These are phyloP conservation scores for Penicillium occitanis DNA, from an alignment of 2,329 filamentous ascomycete species.

Conservation along the genomic window DNA sequence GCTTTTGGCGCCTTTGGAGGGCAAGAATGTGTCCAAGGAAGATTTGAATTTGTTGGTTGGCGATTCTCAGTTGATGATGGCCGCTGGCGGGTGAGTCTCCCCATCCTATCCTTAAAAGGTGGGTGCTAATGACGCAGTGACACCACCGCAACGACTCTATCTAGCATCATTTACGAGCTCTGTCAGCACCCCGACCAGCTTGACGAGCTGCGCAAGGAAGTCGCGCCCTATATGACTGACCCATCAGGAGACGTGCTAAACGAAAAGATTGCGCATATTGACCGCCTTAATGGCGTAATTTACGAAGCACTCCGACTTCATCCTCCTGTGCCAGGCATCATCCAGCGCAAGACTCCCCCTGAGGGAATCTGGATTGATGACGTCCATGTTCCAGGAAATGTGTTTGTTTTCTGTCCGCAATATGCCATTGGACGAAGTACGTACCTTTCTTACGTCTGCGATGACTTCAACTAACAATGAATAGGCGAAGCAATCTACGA, in stretches of 20 bases:
- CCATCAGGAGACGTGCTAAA: slow-evolving; percentile 19
- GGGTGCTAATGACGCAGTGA: slow-evolving; percentile 33
- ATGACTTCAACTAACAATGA: neutral
- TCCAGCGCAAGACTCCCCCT: slow-evolving; percentile 42
- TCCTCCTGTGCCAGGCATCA: slow-evolving; percentile 42
- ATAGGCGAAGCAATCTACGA: slow-evolving; percentile 31
- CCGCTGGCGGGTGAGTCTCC: slow-evolving; percentile 28
- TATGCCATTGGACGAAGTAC: slow-evolving; percentile 30
- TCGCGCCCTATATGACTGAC: slow-evolving; percentile 27
- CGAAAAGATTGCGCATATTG: slow-evolving; percentile 20
- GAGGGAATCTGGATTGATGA: slow-evolving; percentile 40
- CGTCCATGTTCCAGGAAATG: slow-evolving; percentile 32
- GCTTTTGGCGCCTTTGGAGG: slow-evolving; percentile 28
- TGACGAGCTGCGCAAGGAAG: slow-evolving; percentile 35
- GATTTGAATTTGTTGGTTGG: slow-evolving; percentile 30
- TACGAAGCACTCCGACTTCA: slow-evolving; percentile 46
- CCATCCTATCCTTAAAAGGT: slow-evolving; percentile 19
- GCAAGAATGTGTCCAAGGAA: slow-evolving; percentile 21
- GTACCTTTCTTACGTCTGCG: neutral
- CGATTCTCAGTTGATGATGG: slow-evolving; percentile 32
- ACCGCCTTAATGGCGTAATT: slow-evolving; percentile 45
- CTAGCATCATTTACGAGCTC: slow-evolving; percentile 44
- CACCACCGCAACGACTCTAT: slow-evolving; percentile 44
- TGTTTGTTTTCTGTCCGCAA: slow-evolving; percentile 27
- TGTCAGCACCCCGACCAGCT: slow-evolving; percentile 31